Evolutionary conservation across 495 filamentous ascomycete species (phyloP), one percentile per base, ranked within the genome.

Genomic region (Clavariopsis aquatica): DNA sequence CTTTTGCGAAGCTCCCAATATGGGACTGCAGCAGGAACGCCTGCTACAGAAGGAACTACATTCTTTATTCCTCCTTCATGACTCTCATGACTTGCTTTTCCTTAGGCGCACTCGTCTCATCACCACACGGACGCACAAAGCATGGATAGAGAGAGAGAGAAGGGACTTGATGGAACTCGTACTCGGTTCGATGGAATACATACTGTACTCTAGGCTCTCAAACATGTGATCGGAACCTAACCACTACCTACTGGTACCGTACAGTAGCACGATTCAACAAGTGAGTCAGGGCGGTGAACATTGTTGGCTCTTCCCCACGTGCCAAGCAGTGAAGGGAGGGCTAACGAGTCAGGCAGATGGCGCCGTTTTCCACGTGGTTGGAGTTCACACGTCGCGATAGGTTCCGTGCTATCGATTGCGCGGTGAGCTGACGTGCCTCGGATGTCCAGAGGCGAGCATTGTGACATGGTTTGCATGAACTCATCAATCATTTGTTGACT

Each of bases 371-470:
- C 47, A 51, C 47, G 47, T 51, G 47, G 47, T 24, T n/a, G 26
- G 47, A 23, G 19, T 22, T 3, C 47, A 51, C 19, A 51, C 19
- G 15, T 17, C 22, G 47, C 47, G 47, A 51, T 51, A 51, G 26
- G 47, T 23, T 23, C 26, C 22, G 26, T 51, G 47, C 47, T 51
- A 51, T 51, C 47, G 47, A 51, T 51, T 51, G 47, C 20, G 23
- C 20, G 1, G 47, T 23, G 23, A 9, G 26, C 47, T 51, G 26
- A 51, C 47, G 47, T 51, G 47, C 47, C n/a, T n/a, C 26, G 7
- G 47, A 5, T 51, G 47, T 51, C 19, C 10, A 17, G 7, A 51
- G 20, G 9, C 47, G 20, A 24, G 15, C 22, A 7, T 5, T 28
- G 47, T 51, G 47, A 51, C 47, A 3, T 4, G 2, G 47, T 23